A percentile compares a stretch with the other conserved stretches of the same genome.
Conservation (phyloP, 225 moss, liverwort and hornwort genomes). For the Straminergon stramineum region DNA sequence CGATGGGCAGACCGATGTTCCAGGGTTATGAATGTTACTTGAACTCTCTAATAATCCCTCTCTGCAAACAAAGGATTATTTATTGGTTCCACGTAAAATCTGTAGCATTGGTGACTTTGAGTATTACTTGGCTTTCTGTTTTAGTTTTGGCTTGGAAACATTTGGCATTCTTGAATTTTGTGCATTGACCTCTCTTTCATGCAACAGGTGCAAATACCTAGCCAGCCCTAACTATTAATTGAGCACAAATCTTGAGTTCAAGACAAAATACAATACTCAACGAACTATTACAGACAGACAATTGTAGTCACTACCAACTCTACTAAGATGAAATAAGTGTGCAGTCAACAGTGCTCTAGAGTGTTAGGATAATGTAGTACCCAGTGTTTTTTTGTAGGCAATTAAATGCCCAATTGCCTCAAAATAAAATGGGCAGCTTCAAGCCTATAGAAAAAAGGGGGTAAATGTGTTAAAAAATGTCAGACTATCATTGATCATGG, state of each 20-base stretch:
- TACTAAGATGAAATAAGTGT: background rate
- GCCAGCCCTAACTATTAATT: background rate
- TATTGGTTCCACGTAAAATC: background rate
- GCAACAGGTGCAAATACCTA: background rate
- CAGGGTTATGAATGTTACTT: background rate
- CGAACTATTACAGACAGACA: background rate
- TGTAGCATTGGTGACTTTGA: background rate
- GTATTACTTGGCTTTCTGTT: background rate
- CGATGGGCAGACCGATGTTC: too few relatives aligned
- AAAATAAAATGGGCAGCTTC: too few relatives aligned
- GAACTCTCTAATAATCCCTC: background rate
- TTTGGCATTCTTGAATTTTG: background rate
- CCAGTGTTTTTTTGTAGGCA: too few relatives aligned
- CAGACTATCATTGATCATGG: too few relatives aligned
- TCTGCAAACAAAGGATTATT: background rate
- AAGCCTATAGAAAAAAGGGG: too few relatives aligned
- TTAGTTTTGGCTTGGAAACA: background rate
- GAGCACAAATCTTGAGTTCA: background rate
- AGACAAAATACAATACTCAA: background rate
- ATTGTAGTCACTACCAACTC: background rate
- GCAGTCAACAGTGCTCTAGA: background rate
- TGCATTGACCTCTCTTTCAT: background rate
- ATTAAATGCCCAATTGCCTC: too few relatives aligned
- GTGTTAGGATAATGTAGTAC: background rate
- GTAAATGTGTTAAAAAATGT: too few relatives aligned